phyloP scores from a whole-genome alignment of 768 basidiomycete genomes.

The Leccinum variicolor region DNA sequence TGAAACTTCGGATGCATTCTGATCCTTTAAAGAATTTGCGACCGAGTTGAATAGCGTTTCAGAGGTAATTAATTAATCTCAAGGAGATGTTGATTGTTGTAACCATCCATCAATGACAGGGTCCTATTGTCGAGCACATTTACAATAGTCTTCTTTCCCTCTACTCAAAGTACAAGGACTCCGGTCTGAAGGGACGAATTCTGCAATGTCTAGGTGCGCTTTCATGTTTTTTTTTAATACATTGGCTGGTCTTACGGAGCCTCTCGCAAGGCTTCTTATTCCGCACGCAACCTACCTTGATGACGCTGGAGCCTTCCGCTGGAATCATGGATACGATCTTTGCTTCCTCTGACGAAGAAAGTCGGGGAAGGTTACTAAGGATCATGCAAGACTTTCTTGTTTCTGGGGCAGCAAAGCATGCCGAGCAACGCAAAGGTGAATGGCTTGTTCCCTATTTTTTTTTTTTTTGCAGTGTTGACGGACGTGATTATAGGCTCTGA shows the following conservation, averaged over 20 bases:
- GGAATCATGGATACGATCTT: constrained; percentile 91
- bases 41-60: constrained; percentile 58
- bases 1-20: background rate
- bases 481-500: constrained; percentile 7
- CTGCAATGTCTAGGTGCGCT: constrained; percentile 80
- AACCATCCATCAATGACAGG: constrained; percentile 37
- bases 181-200: constrained; percentile 62
- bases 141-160: constrained; percentile 70
- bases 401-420: constrained; percentile 77
- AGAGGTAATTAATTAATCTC: constrained; percentile 34
- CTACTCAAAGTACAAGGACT: constrained; percentile 62
- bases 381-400: constrained; percentile 92
- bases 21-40: constrained; percentile 43
- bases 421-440: constrained; percentile 65
- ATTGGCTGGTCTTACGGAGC: background rate
- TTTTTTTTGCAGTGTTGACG: background rate
- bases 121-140: constrained; percentile 78
- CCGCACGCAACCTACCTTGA: constrained; percentile 86
- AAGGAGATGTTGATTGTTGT: background rate
- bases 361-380: constrained; percentile 68
- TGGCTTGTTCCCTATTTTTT: background rate
- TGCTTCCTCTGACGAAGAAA: constrained; percentile 65
- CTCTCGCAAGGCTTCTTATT: constrained; percentile 74
- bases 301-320: constrained; percentile 78
- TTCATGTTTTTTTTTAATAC: background rate